Base-by-base conservation (phyloP, 192 early-diverging fungal species). In the Lobosporangium transversale region DNA sequence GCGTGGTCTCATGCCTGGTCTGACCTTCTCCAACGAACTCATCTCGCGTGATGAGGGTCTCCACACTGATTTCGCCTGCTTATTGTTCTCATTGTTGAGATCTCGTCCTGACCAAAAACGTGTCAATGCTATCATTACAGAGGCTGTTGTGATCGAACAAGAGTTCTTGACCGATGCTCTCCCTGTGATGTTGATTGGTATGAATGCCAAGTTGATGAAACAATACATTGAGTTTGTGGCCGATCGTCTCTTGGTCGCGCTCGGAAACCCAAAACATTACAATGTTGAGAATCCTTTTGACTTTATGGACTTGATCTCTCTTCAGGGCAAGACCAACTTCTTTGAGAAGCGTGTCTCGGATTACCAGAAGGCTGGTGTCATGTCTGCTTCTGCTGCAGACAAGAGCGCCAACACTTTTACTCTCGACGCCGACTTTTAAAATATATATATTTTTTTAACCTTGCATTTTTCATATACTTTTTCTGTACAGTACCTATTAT, bases 221-320 rank as follows among this genome's bases (percentile, higher is more conserved):
- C 89, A 90, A 86, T 99, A 99, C 83, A 97, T 99, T 80, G 96
- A 98, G 84, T 99, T 99, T 82, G 97, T 99, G 17, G 97, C 97
- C 15, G 97, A 99, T 73, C 86, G 96, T 56, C 85, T 99, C 42
- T 82, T 97, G 60, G 94, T 97, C 12, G 92, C 93, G 17, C 87
- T 99, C 15, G 95, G 94, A 31, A 90, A 87, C 70, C 74, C 80
- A 31, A 99, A 99, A 85, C 68, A 88, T 68, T 99, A 92, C 88
- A 88, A 91, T 17, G 86, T 82, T 4, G 79, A 89, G 66, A 99
- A 99, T 74, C 97, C 97, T 44, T 99, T 99, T 66, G 97, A 99
- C 78, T 99, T 98, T 78, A 99, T 99, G 97, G 97, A 97, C 78
- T 83, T 99, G 82, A 97, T 98, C 79, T 96, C 94, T 23, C 85